Evolutionary conservation across 2,329 filamentous ascomycete species (phyloP), one percentile per base, ranked within the genome.

Genomic region (Fusarium tuaranense): DNA sequence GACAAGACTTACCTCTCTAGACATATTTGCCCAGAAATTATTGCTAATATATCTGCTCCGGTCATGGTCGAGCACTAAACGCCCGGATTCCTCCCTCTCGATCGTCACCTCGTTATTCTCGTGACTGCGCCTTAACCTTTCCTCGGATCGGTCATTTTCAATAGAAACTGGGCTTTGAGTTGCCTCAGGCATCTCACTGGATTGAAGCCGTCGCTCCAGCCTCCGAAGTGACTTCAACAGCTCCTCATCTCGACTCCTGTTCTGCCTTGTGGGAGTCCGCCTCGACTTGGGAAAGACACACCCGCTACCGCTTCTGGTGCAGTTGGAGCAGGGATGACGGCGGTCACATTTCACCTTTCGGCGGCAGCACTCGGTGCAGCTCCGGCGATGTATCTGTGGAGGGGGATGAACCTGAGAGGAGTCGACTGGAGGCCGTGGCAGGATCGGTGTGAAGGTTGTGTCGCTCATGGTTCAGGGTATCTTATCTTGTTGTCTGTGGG

Each of bases 261-360:
- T 48, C 20, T 36, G 60, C 27, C 27, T 25, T 27, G 20, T 32
- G 6, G 39, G 41, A 20, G 41, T 36, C 27, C 41, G 27, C 60
- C 60, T 36, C 34, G 55, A 58, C n/a, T 32, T 34, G 16, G 60
- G 60, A 36, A 48, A 63, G 41, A 48, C 22, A 34, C 60, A 63
- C 32, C 38, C 60, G n/a, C 27, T 34, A 25, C 44, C 51, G 10
- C 41, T n/a, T 27, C 22, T 46, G 27, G 51, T 44, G n/a, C 60
- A 63, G 38, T 63, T 63, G 44, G 30, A n/a, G 38, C 60, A 63
- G 41, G 60, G 60, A 10, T 63, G 27, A 10, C 34, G n/a, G 41
- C 60, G 60, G 27, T 63, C 60, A 36, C 60, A 63, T 16, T 32
- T 27, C 10, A 63, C 60, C 41, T 63, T 63, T 25, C 60, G 60